Evolutionary conservation across 2,329 filamentous ascomycete genomes (phyloP).

Genomic region (Sclerotinia borealis): DNA sequence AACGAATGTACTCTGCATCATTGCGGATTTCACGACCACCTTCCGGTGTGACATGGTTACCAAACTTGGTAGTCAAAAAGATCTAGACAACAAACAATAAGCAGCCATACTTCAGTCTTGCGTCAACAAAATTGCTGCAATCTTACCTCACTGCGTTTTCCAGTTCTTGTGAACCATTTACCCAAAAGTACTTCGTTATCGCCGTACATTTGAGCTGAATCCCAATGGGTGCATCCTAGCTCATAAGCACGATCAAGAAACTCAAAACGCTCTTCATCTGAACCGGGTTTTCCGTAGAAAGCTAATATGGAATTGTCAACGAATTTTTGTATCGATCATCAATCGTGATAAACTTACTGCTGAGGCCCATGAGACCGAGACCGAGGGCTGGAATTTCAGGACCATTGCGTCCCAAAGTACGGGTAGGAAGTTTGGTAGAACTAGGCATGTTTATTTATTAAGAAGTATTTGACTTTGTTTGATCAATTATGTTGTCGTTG

Average conservation of each 20-base stretch:
- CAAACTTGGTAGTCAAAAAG: slow-evolving; percentile 39
- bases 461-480: not conserved
- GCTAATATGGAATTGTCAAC: not conserved
- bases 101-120: slow-evolving; percentile 35
- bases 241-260: slow-evolving; percentile 36
- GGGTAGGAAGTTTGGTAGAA: slow-evolving; percentile 14
- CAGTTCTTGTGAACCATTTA: slow-evolving; percentile 40
- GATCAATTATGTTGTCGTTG: not conserved
- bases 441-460: slow-evolving; percentile 4
- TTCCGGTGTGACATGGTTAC: slow-evolving; percentile 11
- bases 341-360: not conserved
- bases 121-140: not conserved
- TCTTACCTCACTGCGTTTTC: slow-evolving; percentile 9
- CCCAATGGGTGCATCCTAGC: slow-evolving; percentile 34
- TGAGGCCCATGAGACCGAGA: slow-evolving; percentile 16
- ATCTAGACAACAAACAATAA: slow-evolving; percentile 27
- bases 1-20: slow-evolving; percentile 13
- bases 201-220: slow-evolving; percentile 27
- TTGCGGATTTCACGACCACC: slow-evolving; percentile 7
- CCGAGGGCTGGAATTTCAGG: slow-evolving; percentile 16
- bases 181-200: slow-evolving; percentile 43
- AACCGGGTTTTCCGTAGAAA: slow-evolving; percentile 29
- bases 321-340: not conserved
- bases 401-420: slow-evolving; percentile 12
- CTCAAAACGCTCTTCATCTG: slow-evolving; percentile 33